Evolutionary conservation across 1,284 basidiomycete genomes (phyloP).

Genomic region (Ustilago vetiveriae): DNA sequence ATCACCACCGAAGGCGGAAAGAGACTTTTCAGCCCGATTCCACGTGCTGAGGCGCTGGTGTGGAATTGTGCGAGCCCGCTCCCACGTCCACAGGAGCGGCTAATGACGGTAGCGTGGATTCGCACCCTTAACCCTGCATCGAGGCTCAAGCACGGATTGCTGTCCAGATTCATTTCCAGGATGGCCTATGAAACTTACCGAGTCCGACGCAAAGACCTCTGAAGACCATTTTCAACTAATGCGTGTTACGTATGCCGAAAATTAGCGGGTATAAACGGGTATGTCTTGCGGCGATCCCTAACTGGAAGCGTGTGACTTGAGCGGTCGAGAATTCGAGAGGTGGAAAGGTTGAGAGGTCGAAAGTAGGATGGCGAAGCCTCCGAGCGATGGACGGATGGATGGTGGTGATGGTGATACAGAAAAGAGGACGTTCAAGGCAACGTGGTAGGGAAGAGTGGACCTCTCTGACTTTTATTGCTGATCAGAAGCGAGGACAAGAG

Average conservation of each 20-base stretch:
- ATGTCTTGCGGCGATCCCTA: background rate
- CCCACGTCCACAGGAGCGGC: no score
- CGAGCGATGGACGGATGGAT: background rate
- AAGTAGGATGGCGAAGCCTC: background rate
- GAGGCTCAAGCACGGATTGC: slow-evolving; percentile 1
- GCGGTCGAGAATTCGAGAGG: background rate
- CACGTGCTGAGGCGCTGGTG: no score
- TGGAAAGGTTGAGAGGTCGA: background rate
- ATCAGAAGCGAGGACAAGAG: background rate
- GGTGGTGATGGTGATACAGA: slow-evolving; percentile 2
- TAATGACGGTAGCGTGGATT: no score
- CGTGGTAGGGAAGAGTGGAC: slow-evolving; percentile 4
- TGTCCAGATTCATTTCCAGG: no score
- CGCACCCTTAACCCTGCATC: background rate
- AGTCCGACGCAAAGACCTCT: slow-evolving; percentile 50
- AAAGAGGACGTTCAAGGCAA: background rate
- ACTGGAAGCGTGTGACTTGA: slow-evolving; percentile 1
- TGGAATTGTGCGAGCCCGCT: no score
- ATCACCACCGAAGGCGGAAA: no score
- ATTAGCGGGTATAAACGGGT: slow-evolving; percentile 7
- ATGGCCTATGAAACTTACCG: slow-evolving; percentile 30
- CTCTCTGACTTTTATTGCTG: slow-evolving; percentile 10
- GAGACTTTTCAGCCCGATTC: no score
- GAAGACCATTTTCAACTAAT: slow-evolving; percentile 42
- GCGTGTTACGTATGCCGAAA: background rate